A percentile compares a stretch with the other conserved stretches of the same genome.
Evolutionary conservation across 2,329 filamentous ascomycete species (phyloP).

Genomic region (Aspergillus jensenii): DNA sequence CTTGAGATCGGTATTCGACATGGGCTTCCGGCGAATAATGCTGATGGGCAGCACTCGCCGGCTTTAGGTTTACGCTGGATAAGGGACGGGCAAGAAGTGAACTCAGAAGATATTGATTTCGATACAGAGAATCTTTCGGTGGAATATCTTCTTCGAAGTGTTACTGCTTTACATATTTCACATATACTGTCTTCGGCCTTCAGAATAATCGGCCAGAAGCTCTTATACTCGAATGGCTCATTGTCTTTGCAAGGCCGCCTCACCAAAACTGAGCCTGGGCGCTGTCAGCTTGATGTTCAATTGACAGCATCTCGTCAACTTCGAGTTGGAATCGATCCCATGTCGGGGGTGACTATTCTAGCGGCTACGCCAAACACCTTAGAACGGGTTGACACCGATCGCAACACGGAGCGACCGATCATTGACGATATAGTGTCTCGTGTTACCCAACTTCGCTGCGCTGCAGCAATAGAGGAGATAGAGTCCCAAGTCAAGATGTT

Average conservation of each 20-base stretch:
- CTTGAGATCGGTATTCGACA: constrained; percentile 73
- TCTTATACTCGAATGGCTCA: constrained; percentile 61
- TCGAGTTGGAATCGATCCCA: constrained; percentile 69
- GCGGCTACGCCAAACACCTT: constrained; percentile 62
- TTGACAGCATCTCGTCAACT: constrained; percentile 64
- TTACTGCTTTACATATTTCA: constrained; percentile 73
- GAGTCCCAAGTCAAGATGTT: constrained; percentile 36
- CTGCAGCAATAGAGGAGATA: constrained; percentile 41
- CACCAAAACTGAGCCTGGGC: constrained; percentile 62
- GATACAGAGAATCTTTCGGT: constrained; percentile 68
- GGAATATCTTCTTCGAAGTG: constrained; percentile 69
- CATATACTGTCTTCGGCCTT: constrained; percentile 69
- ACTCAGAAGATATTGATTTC: constrained; percentile 65
- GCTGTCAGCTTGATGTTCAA: constrained; percentile 68
- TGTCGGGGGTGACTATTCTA: constrained; percentile 73
- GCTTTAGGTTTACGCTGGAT: constrained; percentile 69
- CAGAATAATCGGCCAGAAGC: constrained; percentile 57
- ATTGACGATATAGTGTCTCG: constrained; percentile 41
- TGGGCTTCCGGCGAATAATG: constrained; percentile 17
- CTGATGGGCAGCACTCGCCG: constrained; percentile 23
- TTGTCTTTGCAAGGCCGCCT: constrained; percentile 59
- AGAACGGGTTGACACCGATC: constrained; percentile 59
- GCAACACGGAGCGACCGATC: constrained; percentile 57
- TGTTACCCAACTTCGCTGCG: constrained; percentile 39
- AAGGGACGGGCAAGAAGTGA: constrained; percentile 73